Percentiles rank a stretch among this genome's conserved stretches.
Conservation (phyloP, 495 filamentous ascomycete species). For the Achaetomiella virescens region DNA sequence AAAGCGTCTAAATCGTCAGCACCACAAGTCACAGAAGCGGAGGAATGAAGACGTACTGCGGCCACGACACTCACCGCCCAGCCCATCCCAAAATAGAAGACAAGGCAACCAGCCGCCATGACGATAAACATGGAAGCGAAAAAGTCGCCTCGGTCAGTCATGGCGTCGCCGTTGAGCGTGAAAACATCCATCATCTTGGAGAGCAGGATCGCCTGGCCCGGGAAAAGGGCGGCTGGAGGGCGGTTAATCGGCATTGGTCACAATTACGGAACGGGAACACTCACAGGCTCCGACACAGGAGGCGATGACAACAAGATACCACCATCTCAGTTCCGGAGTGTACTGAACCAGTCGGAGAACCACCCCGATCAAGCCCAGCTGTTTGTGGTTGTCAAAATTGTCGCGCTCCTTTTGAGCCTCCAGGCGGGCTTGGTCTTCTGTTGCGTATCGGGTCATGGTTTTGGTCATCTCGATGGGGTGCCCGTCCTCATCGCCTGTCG, state of each 20-base stretch:
- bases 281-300: constrained; percentile 13
- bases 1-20: constrained; percentile 41
- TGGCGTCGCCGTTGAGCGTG: constrained; percentile 17
- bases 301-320: neutral
- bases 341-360: constrained; percentile 10
- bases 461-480: constrained; percentile 28
- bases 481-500: neutral
- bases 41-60: constrained; percentile 7
- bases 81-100: constrained; percentile 41
- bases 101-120: constrained; percentile 36
- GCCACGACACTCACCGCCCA: constrained; percentile 37
- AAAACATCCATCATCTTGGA: constrained; percentile 32
- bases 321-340: constrained; percentile 13
- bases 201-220: constrained; percentile 33
- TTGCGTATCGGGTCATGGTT: constrained; percentile 24
- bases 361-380: constrained; percentile 9
- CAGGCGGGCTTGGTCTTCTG: constrained; percentile 14
- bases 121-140: constrained; percentile 53
- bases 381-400: constrained; percentile 18
- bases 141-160: constrained; percentile 39
- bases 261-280: neutral
- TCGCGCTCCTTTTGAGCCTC: constrained; percentile 16
- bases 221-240: constrained; percentile 22
- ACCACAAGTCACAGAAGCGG: too few relatives aligned
- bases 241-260: too few relatives aligned